Base-by-base conservation (phyloP, 768 basidiomycete species). In the Cystobasidium tubakii region DNA sequence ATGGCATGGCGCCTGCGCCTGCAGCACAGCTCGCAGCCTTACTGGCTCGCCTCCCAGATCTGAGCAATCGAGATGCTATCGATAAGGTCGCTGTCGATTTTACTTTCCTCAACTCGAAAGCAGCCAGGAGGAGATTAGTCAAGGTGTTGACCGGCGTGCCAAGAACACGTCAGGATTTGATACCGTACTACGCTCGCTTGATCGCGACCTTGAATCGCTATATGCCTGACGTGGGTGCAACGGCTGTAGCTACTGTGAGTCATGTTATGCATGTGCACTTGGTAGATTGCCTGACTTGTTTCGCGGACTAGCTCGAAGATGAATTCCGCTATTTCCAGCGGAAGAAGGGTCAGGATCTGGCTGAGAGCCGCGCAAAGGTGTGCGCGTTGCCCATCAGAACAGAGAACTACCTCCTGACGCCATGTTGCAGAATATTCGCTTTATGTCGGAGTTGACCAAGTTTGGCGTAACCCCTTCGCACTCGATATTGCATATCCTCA, bases 11-110 rank as follows among this genome's bases (percentile, higher is more conserved):
- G 76, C 79, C 84, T 1, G 96, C 94, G 6, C 95, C 96, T 9
- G 91, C 92, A 0, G 93, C 97, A 75, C 85, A 97, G 44, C 86
- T 99, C 60, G 92, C 90, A 2, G 90, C 91, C 13, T 84, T 99
- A 23, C 87, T 99, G 44, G 88, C 90, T 39, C 89, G 93, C 33
- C 84, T 99, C 13, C 90, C 95, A 0, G 95, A 99, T 80, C 90
- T 91, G n/a, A 94, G 90, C 15, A 97, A 92, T 79, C 87, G 91
- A 19, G 85, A 86, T 1, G 81, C 92, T 74, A 90, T 98, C 73
- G 96, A 99, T 80, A 91, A 95, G 81, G 89, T 89, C 33, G 93
- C 93, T 0, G 87, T 97, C 44, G 95, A 99, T 75, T 99, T 99
- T 81, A 91, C 92, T 0, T 92, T 94, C 79, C 84, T 99, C 73